Conservation (phyloP, 345 rosid genomes). For the Rhizophora apiculata region DNA sequence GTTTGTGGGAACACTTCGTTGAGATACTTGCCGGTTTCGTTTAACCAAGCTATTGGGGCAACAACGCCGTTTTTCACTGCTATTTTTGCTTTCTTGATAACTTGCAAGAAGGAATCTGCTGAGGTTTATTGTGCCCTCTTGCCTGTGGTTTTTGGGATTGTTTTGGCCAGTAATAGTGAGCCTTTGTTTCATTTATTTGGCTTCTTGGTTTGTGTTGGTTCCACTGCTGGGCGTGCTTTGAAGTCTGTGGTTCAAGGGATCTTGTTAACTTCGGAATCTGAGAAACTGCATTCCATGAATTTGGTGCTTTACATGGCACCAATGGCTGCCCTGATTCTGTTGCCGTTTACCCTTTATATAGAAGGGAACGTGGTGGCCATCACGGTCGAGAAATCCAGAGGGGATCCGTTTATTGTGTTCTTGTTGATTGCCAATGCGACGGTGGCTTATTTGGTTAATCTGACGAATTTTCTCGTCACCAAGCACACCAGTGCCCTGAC, state of each 20-base stretch:
- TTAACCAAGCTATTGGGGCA: constrained; percentile 96
- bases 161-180: constrained; percentile 85
- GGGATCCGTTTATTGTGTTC: constrained; percentile 60
- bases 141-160: constrained; percentile 94
- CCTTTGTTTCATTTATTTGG: constrained; percentile 91
- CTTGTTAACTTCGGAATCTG: constrained; percentile 74
- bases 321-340: constrained; percentile 81
- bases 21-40: constrained; percentile 94
- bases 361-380: constrained; percentile 84
- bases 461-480: constrained; percentile 94
- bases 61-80: constrained; percentile 99
- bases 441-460: constrained; percentile 90
- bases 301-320: constrained; percentile 93
- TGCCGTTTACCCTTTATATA: constrained; percentile 86
- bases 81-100: constrained; percentile 80
- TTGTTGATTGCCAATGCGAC: constrained; percentile 86
- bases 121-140: constrained; percentile 81
- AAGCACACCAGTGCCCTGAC: constrained; percentile 98
- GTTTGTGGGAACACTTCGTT: constrained; percentile 94
- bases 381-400: constrained; percentile 71
- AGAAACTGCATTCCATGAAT: constrained; percentile 96
- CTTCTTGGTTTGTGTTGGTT: constrained; percentile 82
- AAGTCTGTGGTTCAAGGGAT: constrained; percentile 94
- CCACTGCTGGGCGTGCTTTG: constrained; percentile 94
- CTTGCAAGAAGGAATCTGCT: constrained; percentile 80